Percentiles rank a stretch among this genome's conserved stretches.
Conservation (phyloP, 768 basidiomycete species). For the Strobilomyces confusus region DNA sequence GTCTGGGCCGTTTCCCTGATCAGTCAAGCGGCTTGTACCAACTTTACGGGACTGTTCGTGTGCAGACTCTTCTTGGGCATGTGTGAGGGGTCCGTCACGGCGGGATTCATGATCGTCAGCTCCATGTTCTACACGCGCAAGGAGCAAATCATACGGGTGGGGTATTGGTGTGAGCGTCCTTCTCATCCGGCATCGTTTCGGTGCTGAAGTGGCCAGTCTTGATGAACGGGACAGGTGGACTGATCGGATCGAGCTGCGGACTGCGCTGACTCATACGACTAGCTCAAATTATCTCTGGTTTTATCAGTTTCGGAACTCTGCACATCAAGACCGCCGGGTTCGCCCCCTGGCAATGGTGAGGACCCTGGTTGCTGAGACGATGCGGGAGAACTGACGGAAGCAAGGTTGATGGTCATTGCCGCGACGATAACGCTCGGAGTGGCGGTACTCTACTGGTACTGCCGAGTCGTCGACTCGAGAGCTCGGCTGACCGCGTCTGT, state of each 20-base stretch:
- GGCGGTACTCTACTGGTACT: conserved; percentile 52
- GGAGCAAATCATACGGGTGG: conserved; percentile 65
- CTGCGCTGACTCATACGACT: conserved; percentile 4
- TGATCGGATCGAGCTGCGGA: background rate
- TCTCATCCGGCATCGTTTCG: background rate
- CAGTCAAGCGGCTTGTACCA: conserved; percentile 66
- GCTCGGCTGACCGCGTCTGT: background rate
- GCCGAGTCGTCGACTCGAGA: background rate
- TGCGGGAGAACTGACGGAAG: background rate
- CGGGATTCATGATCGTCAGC: conserved; percentile 73
- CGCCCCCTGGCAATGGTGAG: conserved; percentile 71
- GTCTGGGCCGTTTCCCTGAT: conserved; percentile 61
- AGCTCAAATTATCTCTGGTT: conserved; percentile 71
- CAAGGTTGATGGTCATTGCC: conserved; percentile 68
- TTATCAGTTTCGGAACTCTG: conserved; percentile 61
- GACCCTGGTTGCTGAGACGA: background rate
- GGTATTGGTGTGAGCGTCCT: conserved; percentile 68
- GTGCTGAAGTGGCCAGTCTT: conserved; percentile 42
- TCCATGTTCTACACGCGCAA: conserved; percentile 76
- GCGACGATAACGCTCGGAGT: conserved; percentile 54
- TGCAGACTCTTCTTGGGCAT: conserved; percentile 64
- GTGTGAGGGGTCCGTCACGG: conserved; percentile 70
- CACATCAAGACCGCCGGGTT: conserved; percentile 56
- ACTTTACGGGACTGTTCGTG: conserved; percentile 60
- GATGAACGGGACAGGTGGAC: conserved; percentile 69